Evolutionary conservation across 208 protist genomes (phyloP).

Genomic region (Trypanosomatidae sp.): DNA sequence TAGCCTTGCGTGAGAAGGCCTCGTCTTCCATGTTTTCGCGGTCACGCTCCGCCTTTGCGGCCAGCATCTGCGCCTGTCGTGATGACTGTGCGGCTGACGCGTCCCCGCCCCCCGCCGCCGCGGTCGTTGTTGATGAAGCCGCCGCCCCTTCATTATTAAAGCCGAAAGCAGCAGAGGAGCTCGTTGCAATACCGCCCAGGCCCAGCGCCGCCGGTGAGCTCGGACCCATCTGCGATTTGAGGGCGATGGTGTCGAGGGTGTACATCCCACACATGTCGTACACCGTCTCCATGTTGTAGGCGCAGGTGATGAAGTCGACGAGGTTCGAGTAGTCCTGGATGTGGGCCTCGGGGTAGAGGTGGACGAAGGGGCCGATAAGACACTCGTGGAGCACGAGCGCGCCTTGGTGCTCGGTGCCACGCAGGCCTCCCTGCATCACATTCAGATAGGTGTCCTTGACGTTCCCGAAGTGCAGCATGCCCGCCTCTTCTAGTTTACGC

Average conservation of each 20-base stretch:
- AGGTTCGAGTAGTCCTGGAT: conserved; percentile 91
- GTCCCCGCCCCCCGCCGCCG: too few relatives aligned
- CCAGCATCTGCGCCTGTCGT: conserved; percentile 14
- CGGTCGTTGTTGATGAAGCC: not conserved
- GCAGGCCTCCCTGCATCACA: conserved; percentile 80
- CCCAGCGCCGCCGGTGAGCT: conserved; percentile 82
- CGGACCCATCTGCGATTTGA: conserved; percentile 61
- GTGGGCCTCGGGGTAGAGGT: conserved; percentile 83
- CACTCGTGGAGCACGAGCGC: conserved; percentile 86
- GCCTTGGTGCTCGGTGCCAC: conserved; percentile 85
- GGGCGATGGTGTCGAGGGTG: conserved; percentile 78
- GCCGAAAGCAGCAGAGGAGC: conserved; percentile 51
- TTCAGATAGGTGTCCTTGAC: conserved; percentile 71
- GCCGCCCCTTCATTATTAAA: conserved; percentile 39
- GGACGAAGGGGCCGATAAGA: conserved; percentile 80
- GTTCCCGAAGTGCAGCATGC: conserved; percentile 88
- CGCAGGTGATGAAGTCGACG: conserved; percentile 86
- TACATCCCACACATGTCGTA: conserved; percentile 90
- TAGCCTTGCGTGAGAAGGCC: conserved; percentile 86
- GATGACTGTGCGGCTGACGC: too few relatives aligned
- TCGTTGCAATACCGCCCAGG: conserved; percentile 81
- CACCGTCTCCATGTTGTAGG: conserved; percentile 93
- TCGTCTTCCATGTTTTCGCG: conserved; percentile 75
- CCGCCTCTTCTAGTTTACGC: conserved; percentile 60
- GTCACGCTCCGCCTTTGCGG: conserved; percentile 26